Evolutionary conservation across 108 stramenopile genomes (phyloP).

Genomic region (Nitzschia sp.): DNA sequence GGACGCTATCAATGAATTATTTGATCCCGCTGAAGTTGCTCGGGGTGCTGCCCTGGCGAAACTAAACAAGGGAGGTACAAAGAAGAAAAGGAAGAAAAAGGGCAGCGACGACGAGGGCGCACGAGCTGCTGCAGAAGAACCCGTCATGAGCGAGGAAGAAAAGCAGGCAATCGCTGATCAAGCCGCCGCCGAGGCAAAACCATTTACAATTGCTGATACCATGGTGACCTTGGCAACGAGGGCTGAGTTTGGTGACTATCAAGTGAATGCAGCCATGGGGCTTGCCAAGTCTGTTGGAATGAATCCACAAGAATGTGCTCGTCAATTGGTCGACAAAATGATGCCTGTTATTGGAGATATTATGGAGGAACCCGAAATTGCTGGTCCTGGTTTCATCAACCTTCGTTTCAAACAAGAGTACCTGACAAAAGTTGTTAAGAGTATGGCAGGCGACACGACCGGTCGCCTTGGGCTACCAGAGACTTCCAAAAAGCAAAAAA

Average conservation of each 20-base stretch:
- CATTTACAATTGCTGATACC: conserved; percentile 62
- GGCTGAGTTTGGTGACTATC: conserved; percentile 93
- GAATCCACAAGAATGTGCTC: conserved; percentile 75
- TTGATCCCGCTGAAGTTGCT: conserved; percentile 78
- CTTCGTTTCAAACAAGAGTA: conserved; percentile 77
- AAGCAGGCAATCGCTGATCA: conserved; percentile 53
- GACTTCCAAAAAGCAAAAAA: conserved; percentile 67
- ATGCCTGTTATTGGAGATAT: conserved; percentile 53
- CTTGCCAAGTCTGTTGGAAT: conserved; percentile 48
- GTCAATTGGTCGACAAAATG: conserved; percentile 68
- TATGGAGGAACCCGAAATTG: conserved; percentile 89
- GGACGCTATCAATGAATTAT: conserved; percentile 66
- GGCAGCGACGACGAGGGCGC: conserved; percentile 6
- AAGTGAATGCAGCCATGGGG: conserved; percentile 90
- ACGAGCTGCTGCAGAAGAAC: conserved; percentile 21
- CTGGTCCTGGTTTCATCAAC: conserved; percentile 95
- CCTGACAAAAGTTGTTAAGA: conserved; percentile 48
- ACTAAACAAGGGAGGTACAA: conserved; percentile 60
- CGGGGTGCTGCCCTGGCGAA: conserved; percentile 68
- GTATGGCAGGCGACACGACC: conserved; percentile 65
- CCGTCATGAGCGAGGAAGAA: conserved; percentile 60
- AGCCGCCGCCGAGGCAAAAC: conserved; percentile 61
- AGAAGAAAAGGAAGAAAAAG: conserved; percentile 70
- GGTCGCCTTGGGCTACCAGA: conserved; percentile 69
- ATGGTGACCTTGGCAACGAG: conserved; percentile 84